Evolutionary conservation across 352 stramenopile species (phyloP).

Genomic region (Phytopythium helicoides): DNA sequence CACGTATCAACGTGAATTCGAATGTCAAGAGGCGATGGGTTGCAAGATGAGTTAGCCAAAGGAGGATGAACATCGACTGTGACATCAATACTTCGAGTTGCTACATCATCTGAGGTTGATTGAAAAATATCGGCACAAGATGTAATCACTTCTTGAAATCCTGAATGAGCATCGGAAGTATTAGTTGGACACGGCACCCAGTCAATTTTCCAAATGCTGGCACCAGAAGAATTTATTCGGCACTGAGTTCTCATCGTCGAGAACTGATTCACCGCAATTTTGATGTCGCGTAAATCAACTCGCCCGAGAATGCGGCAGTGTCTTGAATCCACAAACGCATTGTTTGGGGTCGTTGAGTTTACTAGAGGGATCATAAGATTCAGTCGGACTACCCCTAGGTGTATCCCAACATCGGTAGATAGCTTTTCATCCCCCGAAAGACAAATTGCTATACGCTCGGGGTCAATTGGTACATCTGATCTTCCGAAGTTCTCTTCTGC

Average conservation of each 20-base stretch:
- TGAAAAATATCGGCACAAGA: slow-evolving; percentile 36
- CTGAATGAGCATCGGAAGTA: background rate
- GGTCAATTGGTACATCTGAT: slow-evolving; percentile 10
- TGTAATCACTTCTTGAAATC: slow-evolving; percentile 17
- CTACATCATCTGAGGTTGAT: slow-evolving; percentile 8
- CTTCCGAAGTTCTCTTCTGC: slow-evolving; percentile 57
- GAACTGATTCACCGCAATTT: slow-evolving; percentile 37
- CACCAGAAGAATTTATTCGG: slow-evolving; percentile 31
- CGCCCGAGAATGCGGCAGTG: slow-evolving; percentile 31
- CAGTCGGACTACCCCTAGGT: slow-evolving; percentile 42
- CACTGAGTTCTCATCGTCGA: slow-evolving; percentile 55
- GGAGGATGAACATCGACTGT: slow-evolving; percentile 7
- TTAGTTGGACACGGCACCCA: slow-evolving; percentile 4
- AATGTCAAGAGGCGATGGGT: slow-evolving; percentile 30
- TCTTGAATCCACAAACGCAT: background rate
- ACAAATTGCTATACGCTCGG: background rate
- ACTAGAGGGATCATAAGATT: slow-evolving; percentile 24
- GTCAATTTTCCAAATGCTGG: slow-evolving; percentile 52
- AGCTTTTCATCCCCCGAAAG: slow-evolving; percentile 38
- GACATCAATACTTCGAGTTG: slow-evolving; percentile 15
- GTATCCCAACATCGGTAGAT: slow-evolving; percentile 36
- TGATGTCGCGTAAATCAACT: slow-evolving; percentile 36
- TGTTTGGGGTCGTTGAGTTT: slow-evolving; percentile 4
- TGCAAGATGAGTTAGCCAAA: background rate
- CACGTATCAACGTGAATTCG: slow-evolving; percentile 63